phyloP scores from a whole-genome alignment of 2,329 filamentous ascomycete genomes.

The Chalaropsis ovoidea region DNA sequence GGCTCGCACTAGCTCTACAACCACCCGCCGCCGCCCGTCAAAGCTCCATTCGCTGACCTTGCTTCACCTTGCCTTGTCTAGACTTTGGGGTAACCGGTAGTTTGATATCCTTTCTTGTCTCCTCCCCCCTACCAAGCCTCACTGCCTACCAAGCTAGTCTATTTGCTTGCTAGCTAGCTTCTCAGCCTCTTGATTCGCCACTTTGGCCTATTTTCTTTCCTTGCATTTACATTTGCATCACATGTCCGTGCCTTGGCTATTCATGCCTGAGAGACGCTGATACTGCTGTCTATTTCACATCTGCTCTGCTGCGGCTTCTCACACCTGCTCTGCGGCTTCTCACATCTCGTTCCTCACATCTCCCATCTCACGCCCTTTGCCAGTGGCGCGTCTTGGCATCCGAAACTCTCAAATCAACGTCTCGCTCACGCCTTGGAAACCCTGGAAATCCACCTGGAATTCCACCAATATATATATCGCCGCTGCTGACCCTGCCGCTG shows the following conservation, averaged over 20 bases:
- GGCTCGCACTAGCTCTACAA: neutral
- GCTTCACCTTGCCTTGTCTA: neutral
- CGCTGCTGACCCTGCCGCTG: neutral
- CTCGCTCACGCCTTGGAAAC: neutral
- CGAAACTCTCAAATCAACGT: conserved; percentile 2
- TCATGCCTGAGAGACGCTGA: neutral
- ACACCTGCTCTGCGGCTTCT: neutral
- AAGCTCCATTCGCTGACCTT: neutral
- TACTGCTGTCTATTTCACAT: conserved; percentile 4
- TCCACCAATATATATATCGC: neutral
- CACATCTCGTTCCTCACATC: neutral
- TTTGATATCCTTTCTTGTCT: conserved; percentile 5
- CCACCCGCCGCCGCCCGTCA: neutral
- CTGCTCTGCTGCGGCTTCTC: neutral
- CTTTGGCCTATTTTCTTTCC: conserved; percentile 12
- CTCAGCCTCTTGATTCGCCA: conserved; percentile 14
- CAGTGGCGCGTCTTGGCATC: conserved; percentile 3
- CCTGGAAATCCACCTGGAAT: neutral
- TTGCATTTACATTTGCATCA: conserved; percentile 14
- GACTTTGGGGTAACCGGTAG: conserved; percentile 7
- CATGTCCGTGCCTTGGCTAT: conserved; percentile 15
- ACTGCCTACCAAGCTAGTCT: conserved; percentile 9
- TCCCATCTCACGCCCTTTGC: neutral
- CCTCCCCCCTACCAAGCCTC: conserved; percentile 11
- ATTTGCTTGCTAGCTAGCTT: neutral